Conservation (phyloP, 2,329 filamentous ascomycete species). For the Aspergillus sp. region DNA sequence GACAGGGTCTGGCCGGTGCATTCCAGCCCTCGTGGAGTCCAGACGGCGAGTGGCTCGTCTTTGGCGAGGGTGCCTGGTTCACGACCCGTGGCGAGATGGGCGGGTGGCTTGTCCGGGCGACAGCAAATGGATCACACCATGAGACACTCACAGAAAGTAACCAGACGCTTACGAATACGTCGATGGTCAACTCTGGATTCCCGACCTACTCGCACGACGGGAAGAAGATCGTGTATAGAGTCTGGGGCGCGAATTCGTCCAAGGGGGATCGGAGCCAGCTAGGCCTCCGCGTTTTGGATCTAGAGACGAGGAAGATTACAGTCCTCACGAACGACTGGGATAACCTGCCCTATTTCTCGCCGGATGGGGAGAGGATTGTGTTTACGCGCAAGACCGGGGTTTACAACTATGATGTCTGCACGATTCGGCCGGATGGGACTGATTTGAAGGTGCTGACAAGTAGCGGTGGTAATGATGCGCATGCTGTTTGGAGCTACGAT, state of each 20-base stretch:
- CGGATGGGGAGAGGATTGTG: conserved; percentile 40
- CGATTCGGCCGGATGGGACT: conserved; percentile 43
- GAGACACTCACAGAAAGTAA: conserved; percentile 36
- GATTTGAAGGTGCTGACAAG: conserved; percentile 36
- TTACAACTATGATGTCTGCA: conserved; percentile 43
- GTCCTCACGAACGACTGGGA: conserved; percentile 40
- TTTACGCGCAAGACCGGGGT: conserved; percentile 39
- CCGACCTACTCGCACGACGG: conserved; percentile 42
- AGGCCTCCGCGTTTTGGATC: conserved; percentile 33
- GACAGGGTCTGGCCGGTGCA: conserved; percentile 35
- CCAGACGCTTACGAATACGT: conserved; percentile 15
- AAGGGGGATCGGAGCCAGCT: conserved; percentile 19
- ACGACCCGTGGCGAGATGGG: conserved; percentile 27
- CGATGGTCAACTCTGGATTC: conserved; percentile 40
- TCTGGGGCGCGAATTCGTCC: conserved; percentile 25
- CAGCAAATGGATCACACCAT: conserved; percentile 24
- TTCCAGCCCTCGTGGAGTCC: conserved; percentile 44
- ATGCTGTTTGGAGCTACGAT: conserved; percentile 47
- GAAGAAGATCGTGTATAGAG: conserved; percentile 38
- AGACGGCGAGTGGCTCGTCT: conserved; percentile 39
- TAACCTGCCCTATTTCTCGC: conserved; percentile 42
- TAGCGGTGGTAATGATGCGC: conserved; percentile 44
- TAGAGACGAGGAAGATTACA: conserved; percentile 26
- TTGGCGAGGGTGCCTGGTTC: conserved; percentile 46
- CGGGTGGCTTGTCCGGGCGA: conserved; percentile 25